These are phyloP conservation scores for Podaxis carcinomalis DNA, from an alignment of 768 basidiomycete species.

Conservation along the genomic window DNA sequence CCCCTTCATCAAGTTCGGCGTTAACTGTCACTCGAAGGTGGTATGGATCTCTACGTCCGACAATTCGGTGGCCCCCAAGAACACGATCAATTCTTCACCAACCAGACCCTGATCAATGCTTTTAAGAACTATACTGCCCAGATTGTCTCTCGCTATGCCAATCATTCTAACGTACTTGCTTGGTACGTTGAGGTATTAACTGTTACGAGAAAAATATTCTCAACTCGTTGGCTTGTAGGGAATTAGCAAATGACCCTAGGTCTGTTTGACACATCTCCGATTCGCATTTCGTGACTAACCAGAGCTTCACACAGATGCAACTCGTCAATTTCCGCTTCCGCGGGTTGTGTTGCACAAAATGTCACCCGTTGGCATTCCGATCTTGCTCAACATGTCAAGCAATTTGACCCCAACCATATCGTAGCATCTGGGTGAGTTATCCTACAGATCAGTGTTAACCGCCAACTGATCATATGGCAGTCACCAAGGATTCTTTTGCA, in stretches of 20 bases:
- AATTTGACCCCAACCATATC: slow-evolving; percentile 59
- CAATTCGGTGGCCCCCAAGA: slow-evolving; percentile 33
- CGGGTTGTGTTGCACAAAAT: slow-evolving; percentile 42
- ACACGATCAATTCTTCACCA: slow-evolving; percentile 60
- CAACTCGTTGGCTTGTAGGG: slow-evolving; percentile 31
- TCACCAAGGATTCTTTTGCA: slow-evolving; percentile 57
- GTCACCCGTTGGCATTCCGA: slow-evolving; percentile 54
- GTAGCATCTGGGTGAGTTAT: slow-evolving; percentile 53
- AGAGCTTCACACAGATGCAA: slow-evolving; percentile 40
- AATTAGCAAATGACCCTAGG: slow-evolving; percentile 66
- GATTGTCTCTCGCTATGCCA: slow-evolving; percentile 51
- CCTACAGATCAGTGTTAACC: background rate
- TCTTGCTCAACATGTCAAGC: slow-evolving; percentile 39
- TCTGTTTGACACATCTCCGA: slow-evolving; percentile 16
- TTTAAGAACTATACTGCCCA: slow-evolving; percentile 57
- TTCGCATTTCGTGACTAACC: background rate
- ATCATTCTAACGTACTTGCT: slow-evolving; percentile 46
- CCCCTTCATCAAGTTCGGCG: slow-evolving; percentile 8
- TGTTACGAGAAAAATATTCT: background rate
- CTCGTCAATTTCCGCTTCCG: slow-evolving; percentile 42
- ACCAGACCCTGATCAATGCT: slow-evolving; percentile 40
- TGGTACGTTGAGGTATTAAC: slow-evolving; percentile 31
- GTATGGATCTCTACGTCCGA: slow-evolving; percentile 65
- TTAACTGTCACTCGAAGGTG: slow-evolving; percentile 33
- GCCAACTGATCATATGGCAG: slow-evolving; percentile 15